Evolutionary conservation across 2,329 filamentous ascomycete species (phyloP), one percentile per base, ranked within the genome.

Genomic region (Aspergillus alliaceus): DNA sequence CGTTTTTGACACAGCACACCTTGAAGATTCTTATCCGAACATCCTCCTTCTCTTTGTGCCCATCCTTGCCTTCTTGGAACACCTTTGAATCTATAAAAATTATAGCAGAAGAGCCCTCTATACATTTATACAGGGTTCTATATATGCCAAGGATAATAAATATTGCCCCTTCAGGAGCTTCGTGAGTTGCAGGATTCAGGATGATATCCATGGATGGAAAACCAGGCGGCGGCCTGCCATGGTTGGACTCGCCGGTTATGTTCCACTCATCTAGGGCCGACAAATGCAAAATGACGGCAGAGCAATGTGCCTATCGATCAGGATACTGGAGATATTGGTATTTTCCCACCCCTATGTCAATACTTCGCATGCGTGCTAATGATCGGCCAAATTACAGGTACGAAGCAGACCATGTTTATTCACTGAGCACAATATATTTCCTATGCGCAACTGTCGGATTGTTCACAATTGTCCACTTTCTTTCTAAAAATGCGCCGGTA

Each of bases 391-490:
- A 2, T 11, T 4, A 50, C 51, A 82, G 81, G 80, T 84, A 83
- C 60, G 69, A 82, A 54, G 79, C 82, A 22, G 84, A 86, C 62
- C 77, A 80, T 59, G 77, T 80, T 34, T 86, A 80, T 60, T 80
- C 78, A 0, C 67, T 84, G 4, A 76, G 77, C 6, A 84, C 82
- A 0, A 69, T 84, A 3, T 82, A 80, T 44, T 82, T 85, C 60
- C 80, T 84, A 66, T 72, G 81, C 61, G 72, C 74, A 0, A 67
- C 71, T n/a, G 80, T 85, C 53, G 72, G 75, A 1, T 56, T 84
- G 12, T 85, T 82, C 59, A 67, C 76, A 24, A 66, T 84, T 18
- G 68, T 70, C 3, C 69, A 77, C 48, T 63, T 78, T 15, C 56
- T 77, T 31, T 58, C 62, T 12, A 56, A 52, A 35, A 58, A 76